Conservation (phyloP, 2,329 filamentous ascomycete genomes). For the Orbilia ellipsospora region DNA sequence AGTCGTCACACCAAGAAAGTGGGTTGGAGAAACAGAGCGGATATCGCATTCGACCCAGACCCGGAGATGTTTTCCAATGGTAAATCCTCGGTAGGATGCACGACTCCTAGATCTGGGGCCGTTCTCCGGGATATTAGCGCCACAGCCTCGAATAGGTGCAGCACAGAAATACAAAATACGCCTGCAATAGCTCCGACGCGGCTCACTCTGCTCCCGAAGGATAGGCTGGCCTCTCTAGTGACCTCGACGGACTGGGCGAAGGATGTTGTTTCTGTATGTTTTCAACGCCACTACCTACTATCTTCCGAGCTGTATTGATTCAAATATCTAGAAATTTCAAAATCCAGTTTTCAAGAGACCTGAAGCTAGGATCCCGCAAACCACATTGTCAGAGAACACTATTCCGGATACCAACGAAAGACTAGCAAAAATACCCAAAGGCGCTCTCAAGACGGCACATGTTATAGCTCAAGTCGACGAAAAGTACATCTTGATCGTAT, state of each 20-base stretch:
- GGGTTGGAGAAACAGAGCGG: too few relatives aligned
- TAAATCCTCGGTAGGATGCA: not conserved
- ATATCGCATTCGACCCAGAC: not conserved
- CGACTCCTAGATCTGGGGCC: too few relatives aligned
- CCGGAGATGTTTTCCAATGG: slow-evolving; percentile 11
- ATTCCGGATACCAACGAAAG: not conserved
- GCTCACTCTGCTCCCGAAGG: too few relatives aligned
- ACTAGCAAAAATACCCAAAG: slow-evolving; percentile 68
- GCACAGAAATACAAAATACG: too few relatives aligned
- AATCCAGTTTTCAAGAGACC: slow-evolving; percentile 30
- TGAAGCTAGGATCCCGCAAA: slow-evolving; percentile 20
- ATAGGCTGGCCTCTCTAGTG: too few relatives aligned
- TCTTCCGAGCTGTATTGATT: not conserved
- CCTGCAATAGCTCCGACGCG: too few relatives aligned
- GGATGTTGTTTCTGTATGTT: too few relatives aligned
- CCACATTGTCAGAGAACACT: slow-evolving; percentile 58
- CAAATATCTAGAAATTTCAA: slow-evolving; percentile 4
- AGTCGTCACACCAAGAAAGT: too few relatives aligned
- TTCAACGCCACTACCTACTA: too few relatives aligned
- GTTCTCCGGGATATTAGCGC: too few relatives aligned
- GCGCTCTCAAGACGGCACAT: slow-evolving; percentile 70
- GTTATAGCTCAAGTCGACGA: slow-evolving; percentile 85
- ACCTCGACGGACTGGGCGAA: too few relatives aligned
- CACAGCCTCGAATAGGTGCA: too few relatives aligned
- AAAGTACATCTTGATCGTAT: slow-evolving; percentile 79